Percentiles rank a stretch among this genome's conserved stretches.
Evolutionary conservation across 352 stramenopile genomes (phyloP).

Genomic region (Globisporangium apiculatum): DNA sequence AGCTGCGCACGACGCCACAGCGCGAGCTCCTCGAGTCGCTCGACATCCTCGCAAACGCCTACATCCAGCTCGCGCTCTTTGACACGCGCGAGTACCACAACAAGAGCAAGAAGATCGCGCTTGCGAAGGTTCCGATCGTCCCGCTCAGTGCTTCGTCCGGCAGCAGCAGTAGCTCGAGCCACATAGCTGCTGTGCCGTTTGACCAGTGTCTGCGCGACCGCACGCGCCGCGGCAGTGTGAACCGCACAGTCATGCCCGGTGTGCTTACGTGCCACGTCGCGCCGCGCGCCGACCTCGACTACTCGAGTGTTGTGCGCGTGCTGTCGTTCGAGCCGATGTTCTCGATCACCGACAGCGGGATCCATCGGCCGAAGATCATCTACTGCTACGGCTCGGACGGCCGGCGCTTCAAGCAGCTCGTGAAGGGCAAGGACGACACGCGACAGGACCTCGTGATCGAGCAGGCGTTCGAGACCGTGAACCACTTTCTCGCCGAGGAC

Average conservation of each 20-base stretch:
- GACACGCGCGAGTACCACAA: slow-evolving; percentile 74
- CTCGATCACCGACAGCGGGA: slow-evolving; percentile 91
- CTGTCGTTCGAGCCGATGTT: slow-evolving; percentile 91
- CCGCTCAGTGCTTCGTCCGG: slow-evolving; percentile 18
- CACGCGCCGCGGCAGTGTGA: slow-evolving; percentile 23
- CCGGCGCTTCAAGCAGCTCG: slow-evolving; percentile 90
- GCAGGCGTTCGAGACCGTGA: slow-evolving; percentile 87
- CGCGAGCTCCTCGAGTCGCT: slow-evolving; percentile 65
- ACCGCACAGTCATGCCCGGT: slow-evolving; percentile 53
- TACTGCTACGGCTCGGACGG: slow-evolving; percentile 93
- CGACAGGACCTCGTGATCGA: slow-evolving; percentile 87
- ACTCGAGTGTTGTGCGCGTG: slow-evolving; percentile 73
- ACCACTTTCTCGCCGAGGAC: slow-evolving; percentile 80
- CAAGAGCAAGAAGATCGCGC: slow-evolving; percentile 61
- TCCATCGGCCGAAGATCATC: slow-evolving; percentile 97
- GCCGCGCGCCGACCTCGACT: slow-evolving; percentile 73
- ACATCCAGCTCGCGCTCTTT: slow-evolving; percentile 76
- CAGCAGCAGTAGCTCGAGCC: background rate
- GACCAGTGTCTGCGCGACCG: slow-evolving; percentile 67
- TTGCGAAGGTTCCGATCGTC: slow-evolving; percentile 51
- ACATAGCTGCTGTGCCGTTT: slow-evolving; percentile 23
- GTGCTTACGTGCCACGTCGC: slow-evolving; percentile 69
- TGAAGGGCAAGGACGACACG: slow-evolving; percentile 92
- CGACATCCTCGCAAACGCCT: slow-evolving; percentile 63
- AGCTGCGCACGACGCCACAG: slow-evolving; percentile 45